A percentile compares a stretch with the other conserved stretches of the same genome.
Evolutionary conservation across 176 grass and related monocot genomes (phyloP).

Genomic region (Zoysia pacifica): DNA sequence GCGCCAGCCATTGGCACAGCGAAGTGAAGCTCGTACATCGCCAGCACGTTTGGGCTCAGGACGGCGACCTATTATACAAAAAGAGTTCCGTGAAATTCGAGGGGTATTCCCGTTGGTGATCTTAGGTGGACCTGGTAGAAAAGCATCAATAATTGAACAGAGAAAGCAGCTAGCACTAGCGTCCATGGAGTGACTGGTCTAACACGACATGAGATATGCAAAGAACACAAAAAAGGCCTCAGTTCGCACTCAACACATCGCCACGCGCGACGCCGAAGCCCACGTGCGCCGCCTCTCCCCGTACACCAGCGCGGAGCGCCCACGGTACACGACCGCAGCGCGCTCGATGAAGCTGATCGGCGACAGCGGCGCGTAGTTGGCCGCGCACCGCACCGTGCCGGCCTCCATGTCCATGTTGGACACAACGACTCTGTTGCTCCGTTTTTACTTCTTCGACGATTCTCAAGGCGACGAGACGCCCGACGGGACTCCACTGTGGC

Average conservation of each 20-base stretch:
- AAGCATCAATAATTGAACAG: too few relatives aligned
- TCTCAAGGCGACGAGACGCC: too few relatives aligned
- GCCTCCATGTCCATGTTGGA: constrained; percentile 49
- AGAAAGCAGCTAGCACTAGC: not conserved
- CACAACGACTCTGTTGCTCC: too few relatives aligned
- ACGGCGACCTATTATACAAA: constrained; percentile 47
- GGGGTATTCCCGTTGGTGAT: not conserved
- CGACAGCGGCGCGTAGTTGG: constrained; percentile 68
- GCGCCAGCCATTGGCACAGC: constrained; percentile 60
- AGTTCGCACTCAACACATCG: constrained; percentile 50
- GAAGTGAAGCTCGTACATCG: constrained; percentile 63
- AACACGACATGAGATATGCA: not conserved
- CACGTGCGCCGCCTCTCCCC: constrained; percentile 47
- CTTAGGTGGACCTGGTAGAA: not conserved
- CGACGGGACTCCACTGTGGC: too few relatives aligned
- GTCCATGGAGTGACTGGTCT: not conserved
- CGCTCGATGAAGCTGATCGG: constrained; percentile 73
- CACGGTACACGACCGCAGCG: constrained; percentile 57
- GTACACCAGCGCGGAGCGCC: constrained; percentile 42
- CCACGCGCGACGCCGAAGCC: constrained; percentile 51
- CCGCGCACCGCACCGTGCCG: constrained; percentile 59
- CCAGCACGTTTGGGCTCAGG: constrained; percentile 48
- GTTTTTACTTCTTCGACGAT: too few relatives aligned
- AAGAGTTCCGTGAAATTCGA: too few relatives aligned
- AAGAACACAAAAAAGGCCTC: not conserved